A percentile compares a stretch with the other conserved stretches of the same genome.
Evolutionary conservation across 2,329 filamentous ascomycete genomes (phyloP).

Genomic region (Botrytis deweyae): DNA sequence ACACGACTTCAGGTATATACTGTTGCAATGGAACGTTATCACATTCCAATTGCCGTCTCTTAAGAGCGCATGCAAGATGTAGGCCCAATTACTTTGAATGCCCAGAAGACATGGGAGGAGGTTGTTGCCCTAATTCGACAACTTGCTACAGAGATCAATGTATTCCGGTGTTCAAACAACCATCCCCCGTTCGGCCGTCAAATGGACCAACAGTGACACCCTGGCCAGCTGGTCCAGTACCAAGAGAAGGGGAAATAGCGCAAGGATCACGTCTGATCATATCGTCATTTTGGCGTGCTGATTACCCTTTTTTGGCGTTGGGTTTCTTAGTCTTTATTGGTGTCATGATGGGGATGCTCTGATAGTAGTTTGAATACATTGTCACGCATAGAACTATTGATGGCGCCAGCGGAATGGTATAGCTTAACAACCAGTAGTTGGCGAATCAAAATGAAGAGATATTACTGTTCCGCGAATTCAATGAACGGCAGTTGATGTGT

Average conservation of each 20-base stretch:
- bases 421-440: background rate
- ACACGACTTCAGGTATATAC: slow-evolving; percentile 33
- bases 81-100: slow-evolving; percentile 31
- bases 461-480: background rate
- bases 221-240: slow-evolving; percentile 18
- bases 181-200: slow-evolving; percentile 14
- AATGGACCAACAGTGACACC: slow-evolving; percentile 31
- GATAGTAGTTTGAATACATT: slow-evolving; percentile 13
- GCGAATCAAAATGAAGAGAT: background rate
- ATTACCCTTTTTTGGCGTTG: slow-evolving; percentile 26
- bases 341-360: slow-evolving; percentile 32
- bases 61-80: slow-evolving; percentile 30
- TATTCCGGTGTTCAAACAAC: slow-evolving; percentile 27
- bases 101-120: slow-evolving; percentile 31
- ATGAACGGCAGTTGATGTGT: background rate
- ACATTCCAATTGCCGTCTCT: slow-evolving; percentile 27
- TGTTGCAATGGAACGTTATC: slow-evolving; percentile 34
- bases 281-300: slow-evolving; percentile 24
- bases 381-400: background rate
- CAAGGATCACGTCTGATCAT: slow-evolving; percentile 22
- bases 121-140: slow-evolving; percentile 33
- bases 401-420: background rate
- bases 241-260: slow-evolving; percentile 35
- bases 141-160: slow-evolving; percentile 18
- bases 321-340: slow-evolving; percentile 29